Base-by-base conservation (phyloP, 129 eudicot genomes). In the Glebionis coronaria region DNA sequence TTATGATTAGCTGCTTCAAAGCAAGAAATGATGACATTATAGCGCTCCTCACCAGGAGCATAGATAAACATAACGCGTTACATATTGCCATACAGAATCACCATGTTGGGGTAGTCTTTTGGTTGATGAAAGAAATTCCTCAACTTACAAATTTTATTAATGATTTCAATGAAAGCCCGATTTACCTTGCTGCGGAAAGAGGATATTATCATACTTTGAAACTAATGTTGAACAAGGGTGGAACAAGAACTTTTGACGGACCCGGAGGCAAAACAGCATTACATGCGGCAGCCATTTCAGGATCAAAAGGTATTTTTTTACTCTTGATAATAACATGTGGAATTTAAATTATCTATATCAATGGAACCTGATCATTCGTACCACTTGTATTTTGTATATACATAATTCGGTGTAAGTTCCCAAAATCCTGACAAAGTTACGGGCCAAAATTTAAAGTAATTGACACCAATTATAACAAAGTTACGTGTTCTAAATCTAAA, bases 161-260 rank as follows among this genome's bases (percentile, higher is more conserved):
- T 47, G 38, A 45, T 11, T 44, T 44, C 6, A 63, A 42, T 31
- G 79, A 68, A 65, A 79, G 79, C 40, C 72, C 79, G 15, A 67
- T 79, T 9, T 79, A 73, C 18, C 63, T 79, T 12, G 83, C 76
- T 5, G 80, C 64, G 5, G 71, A 55, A 28, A 56, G 64, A 3
- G 61, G 73, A 0, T 69, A 15, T 73, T 4, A 12, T 44, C 38
- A 9, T 4, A 47, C 44, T 8, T 20, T 79, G 46, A 4, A 1
- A 18, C 20, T 12, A n/a, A 61, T 79, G 14, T 23, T 62, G 46
- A 25, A 14, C 0, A 6, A 20, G 27, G 67, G 72, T 31, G 15
- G 1, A 0, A 13, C 42, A 18, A 51, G 11, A 16, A 15, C 31
- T 56, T 73, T 67, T 23, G 44, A 49, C 7, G 79, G 83, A 8